Conservation (phyloP, 139 green algal genomes). For the Microglena sp. region DNA sequence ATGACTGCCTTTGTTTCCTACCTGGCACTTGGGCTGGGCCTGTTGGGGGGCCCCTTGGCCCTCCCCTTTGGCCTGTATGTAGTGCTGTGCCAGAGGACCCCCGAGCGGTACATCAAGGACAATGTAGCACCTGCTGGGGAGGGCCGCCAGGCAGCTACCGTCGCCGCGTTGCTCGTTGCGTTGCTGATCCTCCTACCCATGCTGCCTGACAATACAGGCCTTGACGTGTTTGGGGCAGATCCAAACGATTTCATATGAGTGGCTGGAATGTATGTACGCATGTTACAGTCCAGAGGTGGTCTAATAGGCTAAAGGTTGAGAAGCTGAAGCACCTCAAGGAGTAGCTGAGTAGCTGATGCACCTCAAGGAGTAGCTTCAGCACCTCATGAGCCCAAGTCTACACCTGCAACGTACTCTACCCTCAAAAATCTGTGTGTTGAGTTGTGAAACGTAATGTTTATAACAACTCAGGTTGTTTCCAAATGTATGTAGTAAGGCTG, state of each 20-base stretch:
- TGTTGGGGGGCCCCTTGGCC: slow-evolving; percentile 30
- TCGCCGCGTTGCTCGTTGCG: slow-evolving; percentile 35
- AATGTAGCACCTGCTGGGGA: slow-evolving; percentile 38
- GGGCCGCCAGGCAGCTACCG: slow-evolving; percentile 25
- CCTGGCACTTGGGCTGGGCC: slow-evolving; percentile 11
- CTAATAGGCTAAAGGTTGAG: no score
- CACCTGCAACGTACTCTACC: no score
- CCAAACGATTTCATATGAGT: slow-evolving; percentile 7
- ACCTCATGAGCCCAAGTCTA: no score
- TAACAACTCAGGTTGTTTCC: no score
- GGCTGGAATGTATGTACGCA: no score
- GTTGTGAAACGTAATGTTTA: no score
- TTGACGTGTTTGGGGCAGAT: slow-evolving; percentile 11
- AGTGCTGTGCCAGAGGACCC: slow-evolving; percentile 45
- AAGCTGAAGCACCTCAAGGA: no score
- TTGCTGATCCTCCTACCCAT: slow-evolving; percentile 64
- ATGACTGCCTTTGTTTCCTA: slow-evolving; percentile 71
- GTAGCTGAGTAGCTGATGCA: no score
- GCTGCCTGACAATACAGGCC: slow-evolving; percentile 46
- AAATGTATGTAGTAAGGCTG: no score
- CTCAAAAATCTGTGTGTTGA: no score
- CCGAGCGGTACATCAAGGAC: slow-evolving; percentile 34
- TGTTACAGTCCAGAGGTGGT: no score
- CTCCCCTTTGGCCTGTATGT: slow-evolving; percentile 82
- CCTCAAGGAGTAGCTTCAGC: no score